phyloP scores from a whole-genome alignment of 2,329 filamentous ascomycete genomes.

The Akanthomyces lecanii region DNA sequence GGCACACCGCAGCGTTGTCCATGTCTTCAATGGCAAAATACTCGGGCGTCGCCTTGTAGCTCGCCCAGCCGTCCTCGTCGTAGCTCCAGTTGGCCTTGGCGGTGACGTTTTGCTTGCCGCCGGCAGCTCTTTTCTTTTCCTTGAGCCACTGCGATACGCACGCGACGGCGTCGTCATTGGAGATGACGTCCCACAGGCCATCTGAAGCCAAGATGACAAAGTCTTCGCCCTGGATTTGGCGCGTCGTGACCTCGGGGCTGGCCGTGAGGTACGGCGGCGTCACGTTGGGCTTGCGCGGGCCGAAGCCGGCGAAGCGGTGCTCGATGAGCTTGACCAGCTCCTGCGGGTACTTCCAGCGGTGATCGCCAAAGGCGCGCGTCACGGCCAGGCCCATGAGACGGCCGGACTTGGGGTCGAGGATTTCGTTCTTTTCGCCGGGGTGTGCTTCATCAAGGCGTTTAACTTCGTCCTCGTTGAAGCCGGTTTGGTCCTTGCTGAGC shows the following conservation, averaged over 20 bases:
- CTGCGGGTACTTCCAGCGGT: slow-evolving; percentile 62
- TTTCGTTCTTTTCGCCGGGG: slow-evolving; percentile 55
- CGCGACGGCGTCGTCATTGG: slow-evolving; percentile 53
- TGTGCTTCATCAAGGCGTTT: slow-evolving; percentile 52
- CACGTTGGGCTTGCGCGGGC: slow-evolving; percentile 38
- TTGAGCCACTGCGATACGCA: slow-evolving; percentile 53
- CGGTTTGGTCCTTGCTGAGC: slow-evolving; percentile 63
- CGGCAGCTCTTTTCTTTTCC: slow-evolving; percentile 22
- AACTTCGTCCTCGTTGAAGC: slow-evolving; percentile 56
- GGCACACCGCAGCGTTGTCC: slow-evolving; percentile 75
- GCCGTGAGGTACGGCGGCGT: slow-evolving; percentile 67
- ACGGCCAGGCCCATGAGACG: slow-evolving; percentile 58
- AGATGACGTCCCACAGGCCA: slow-evolving; percentile 61
- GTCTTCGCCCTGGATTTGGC: slow-evolving; percentile 41
- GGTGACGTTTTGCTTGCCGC: slow-evolving; percentile 21
- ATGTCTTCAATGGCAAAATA: slow-evolving; percentile 70
- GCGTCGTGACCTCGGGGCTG: slow-evolving; percentile 59
- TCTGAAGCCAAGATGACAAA: slow-evolving; percentile 66
- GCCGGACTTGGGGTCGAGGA: slow-evolving; percentile 45
- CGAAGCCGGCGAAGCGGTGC: slow-evolving; percentile 47
- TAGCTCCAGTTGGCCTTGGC: slow-evolving; percentile 15
- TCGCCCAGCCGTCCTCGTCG: slow-evolving; percentile 24
- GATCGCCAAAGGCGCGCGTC: slow-evolving; percentile 65
- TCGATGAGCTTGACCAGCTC: slow-evolving; percentile 32
- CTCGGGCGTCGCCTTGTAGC: slow-evolving; percentile 32